Evolutionary conservation across 176 grass and related monocot genomes (phyloP).

Genomic region (Rhynchospora pubera): DNA sequence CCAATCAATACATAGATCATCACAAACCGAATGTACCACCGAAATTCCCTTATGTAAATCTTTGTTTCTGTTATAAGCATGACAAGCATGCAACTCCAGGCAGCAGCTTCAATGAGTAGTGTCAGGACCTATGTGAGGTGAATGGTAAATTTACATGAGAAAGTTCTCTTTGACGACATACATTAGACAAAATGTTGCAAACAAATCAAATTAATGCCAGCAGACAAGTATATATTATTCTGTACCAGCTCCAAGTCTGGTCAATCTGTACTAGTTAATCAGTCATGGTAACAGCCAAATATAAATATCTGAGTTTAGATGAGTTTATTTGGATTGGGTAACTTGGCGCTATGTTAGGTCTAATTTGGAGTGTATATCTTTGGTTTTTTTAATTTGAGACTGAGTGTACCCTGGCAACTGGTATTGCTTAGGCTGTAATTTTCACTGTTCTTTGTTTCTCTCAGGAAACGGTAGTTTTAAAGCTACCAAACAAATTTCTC

Average conservation of each 20-base stretch:
- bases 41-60: conserved; percentile 77
- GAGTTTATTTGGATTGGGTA: too few species aligned
- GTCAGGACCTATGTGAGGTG: conserved; percentile 54
- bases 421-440: too few species aligned
- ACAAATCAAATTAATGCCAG: neutral
- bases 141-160: conserved; percentile 20
- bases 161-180: neutral
- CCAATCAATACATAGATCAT: conserved; percentile 80
- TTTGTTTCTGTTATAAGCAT: conserved; percentile 77
- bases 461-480: too few species aligned
- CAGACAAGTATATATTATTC: neutral
- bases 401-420: too few species aligned
- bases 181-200: neutral
- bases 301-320: too few species aligned
- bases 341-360: too few species aligned
- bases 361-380: too few species aligned
- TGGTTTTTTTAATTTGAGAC: too few species aligned
- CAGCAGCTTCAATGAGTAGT: conserved; percentile 47
- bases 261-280: neutral
- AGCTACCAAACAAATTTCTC: neutral
- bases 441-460: too few species aligned
- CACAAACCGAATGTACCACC: conserved; percentile 92
- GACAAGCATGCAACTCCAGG: conserved; percentile 76
- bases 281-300: neutral
- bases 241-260: neutral